phyloP scores from a whole-genome alignment of 306 rosid species.

The Vigna nakashimae region DNA sequence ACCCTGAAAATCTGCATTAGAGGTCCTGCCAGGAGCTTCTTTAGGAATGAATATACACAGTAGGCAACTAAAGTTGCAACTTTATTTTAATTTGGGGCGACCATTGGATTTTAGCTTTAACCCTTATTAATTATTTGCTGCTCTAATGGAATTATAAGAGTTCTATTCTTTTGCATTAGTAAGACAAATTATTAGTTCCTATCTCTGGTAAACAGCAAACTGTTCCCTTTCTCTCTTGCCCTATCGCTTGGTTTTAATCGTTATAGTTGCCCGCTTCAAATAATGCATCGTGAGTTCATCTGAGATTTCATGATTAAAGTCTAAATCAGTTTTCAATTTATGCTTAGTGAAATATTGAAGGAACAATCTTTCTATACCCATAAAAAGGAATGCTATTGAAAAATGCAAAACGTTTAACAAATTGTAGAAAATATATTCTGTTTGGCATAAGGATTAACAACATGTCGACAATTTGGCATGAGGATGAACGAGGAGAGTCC shows the following conservation, averaged over 20 bases:
- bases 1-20: slow-evolving; percentile 30
- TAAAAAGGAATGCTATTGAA: too few relatives aligned
- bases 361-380: too few relatives aligned
- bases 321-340: background rate
- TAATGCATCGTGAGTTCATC: too few relatives aligned
- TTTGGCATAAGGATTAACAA: too few relatives aligned
- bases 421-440: too few relatives aligned
- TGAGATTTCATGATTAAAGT: background rate
- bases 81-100: slow-evolving; percentile 48
- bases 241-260: background rate
- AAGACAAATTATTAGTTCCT: slow-evolving; percentile 46
- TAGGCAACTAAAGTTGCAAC: slow-evolving; percentile 52
- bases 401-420: too few relatives aligned
- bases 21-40: slow-evolving; percentile 53
- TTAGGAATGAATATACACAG: slow-evolving; percentile 50
- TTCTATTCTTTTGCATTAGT: slow-evolving; percentile 64
- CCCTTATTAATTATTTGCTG: slow-evolving; percentile 55
- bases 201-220: slow-evolving; percentile 10
- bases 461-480: too few relatives aligned
- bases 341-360: background rate
- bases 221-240: background rate
- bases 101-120: slow-evolving; percentile 54
- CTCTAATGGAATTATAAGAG: slow-evolving; percentile 46
- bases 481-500: too few relatives aligned
- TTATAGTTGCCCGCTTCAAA: too few relatives aligned